Evolutionary conservation across 2,329 filamentous ascomycete species (phyloP).

Genomic region (Penicillium hordei): DNA sequence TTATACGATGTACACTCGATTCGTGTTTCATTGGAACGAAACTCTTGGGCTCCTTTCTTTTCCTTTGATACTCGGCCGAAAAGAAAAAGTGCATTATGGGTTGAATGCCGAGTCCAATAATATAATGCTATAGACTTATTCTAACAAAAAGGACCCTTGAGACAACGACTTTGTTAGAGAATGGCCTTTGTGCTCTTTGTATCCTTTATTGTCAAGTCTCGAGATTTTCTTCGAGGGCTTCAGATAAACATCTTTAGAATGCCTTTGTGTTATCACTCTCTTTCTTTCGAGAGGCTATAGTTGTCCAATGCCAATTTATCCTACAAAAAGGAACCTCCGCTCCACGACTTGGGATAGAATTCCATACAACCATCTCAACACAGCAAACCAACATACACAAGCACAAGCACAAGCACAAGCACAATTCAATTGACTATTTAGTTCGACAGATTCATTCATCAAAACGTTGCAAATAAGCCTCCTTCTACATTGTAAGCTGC

Average conservation of each 20-base stretch:
- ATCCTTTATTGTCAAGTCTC: not conserved
- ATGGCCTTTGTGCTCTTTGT: slow-evolving; percentile 1
- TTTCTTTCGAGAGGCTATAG: not conserved
- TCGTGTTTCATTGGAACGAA: not conserved
- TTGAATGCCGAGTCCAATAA: not conserved
- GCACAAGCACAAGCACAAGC: not conserved
- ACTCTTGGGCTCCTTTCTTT: not conserved
- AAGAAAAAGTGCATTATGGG: not conserved
- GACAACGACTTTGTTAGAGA: not conserved
- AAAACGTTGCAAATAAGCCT: not conserved
- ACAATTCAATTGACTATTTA: not conserved
- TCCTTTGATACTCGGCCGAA: not conserved
- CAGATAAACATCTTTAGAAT: not conserved
- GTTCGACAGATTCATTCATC: not conserved
- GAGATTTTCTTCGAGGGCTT: not conserved
- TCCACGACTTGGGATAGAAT: not conserved
- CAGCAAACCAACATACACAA: not conserved
- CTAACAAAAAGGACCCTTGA: not conserved
- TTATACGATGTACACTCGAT: not conserved
- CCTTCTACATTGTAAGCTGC: not conserved
- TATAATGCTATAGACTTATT: not conserved
- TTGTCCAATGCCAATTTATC: not conserved
- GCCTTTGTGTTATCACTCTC: not conserved
- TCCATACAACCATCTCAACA: not conserved
- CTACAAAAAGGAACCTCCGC: not conserved